phyloP scores from a whole-genome alignment of 805 yeast genomes.

The Teunomyces kruisii region DNA sequence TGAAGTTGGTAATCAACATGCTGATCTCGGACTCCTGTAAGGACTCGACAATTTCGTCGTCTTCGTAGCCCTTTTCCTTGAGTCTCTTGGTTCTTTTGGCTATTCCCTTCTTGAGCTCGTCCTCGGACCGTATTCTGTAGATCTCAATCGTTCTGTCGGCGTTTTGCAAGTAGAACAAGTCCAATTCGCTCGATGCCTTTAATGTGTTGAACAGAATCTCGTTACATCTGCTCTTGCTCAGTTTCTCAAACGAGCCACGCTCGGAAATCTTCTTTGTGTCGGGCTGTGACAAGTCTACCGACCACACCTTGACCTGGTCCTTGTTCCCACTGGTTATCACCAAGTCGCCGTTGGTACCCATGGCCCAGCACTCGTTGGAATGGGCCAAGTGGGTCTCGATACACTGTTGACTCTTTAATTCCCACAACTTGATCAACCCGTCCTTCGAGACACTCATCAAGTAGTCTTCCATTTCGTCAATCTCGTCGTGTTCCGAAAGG shows the following conservation, averaged over 20 bases:
- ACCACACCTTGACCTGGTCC: slow-evolving; percentile 83
- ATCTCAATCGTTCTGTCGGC: slow-evolving; percentile 79
- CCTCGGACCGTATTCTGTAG: slow-evolving; percentile 70
- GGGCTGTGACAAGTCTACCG: slow-evolving; percentile 51
- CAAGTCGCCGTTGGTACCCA: slow-evolving; percentile 48
- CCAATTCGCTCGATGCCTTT: slow-evolving; percentile 22
- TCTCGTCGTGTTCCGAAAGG: slow-evolving; percentile 30
- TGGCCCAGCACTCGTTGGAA: slow-evolving; percentile 89
- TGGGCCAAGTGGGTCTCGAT: slow-evolving; percentile 94
- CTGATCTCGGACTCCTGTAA: slow-evolving; percentile 48
- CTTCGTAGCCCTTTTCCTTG: slow-evolving; percentile 62
- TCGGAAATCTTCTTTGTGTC: slow-evolving; percentile 52
- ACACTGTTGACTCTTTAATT: slow-evolving; percentile 82
- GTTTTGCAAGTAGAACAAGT: slow-evolving; percentile 70
- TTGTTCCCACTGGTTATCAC: slow-evolving; percentile 76
- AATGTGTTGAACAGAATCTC: slow-evolving; percentile 50
- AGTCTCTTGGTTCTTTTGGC: slow-evolving; percentile 76
- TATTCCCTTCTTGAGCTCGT: slow-evolving; percentile 77
- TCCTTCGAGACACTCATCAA: slow-evolving; percentile 80
- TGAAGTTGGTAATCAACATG: slow-evolving; percentile 66
- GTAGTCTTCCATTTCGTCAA: slow-evolving; percentile 67
- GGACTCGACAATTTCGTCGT: slow-evolving; percentile 53
- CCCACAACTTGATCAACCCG: slow-evolving; percentile 93
- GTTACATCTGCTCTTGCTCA: slow-evolving; percentile 69
- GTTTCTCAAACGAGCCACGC: slow-evolving; percentile 70